These are phyloP conservation scores for Polysphondylium violaceum DNA, from an alignment of 78 protist genomes.

Conservation along the genomic window DNA sequence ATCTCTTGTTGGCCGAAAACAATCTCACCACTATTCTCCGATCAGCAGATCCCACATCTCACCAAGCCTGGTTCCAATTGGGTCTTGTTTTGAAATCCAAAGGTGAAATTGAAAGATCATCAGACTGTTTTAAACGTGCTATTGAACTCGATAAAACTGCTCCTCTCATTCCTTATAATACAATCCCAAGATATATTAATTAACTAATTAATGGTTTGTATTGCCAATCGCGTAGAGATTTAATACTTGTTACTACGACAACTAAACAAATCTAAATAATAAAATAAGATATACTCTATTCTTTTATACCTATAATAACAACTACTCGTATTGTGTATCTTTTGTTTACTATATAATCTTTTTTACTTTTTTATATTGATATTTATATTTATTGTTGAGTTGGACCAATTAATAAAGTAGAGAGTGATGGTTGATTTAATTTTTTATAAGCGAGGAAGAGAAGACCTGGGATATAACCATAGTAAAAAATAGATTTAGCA, in stretches of 20 bases:
- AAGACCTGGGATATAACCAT: constrained; percentile 5
- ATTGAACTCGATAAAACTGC: constrained; percentile 65
- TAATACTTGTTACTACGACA: no score
- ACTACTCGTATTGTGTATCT: no score
- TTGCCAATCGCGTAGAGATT: no score
- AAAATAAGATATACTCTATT: not conserved
- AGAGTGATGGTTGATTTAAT: no score
- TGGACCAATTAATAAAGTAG: no score
- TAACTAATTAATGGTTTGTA: no score
- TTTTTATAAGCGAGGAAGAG: no score
- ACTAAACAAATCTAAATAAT: no score
- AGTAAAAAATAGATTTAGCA: not conserved
- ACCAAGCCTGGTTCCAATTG: constrained; percentile 71
- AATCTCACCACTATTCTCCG: constrained; percentile 57
- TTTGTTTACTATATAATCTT: not conserved
- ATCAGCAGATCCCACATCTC: constrained; percentile 69
- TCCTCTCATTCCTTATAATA: constrained; percentile 60
- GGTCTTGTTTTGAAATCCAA: constrained; percentile 63
- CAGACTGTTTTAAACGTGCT: constrained; percentile 72
- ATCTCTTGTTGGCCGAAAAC: constrained; percentile 57
- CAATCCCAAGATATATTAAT: constrained; percentile 49
- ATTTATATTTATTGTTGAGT: not conserved
- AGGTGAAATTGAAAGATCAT: constrained; percentile 72
- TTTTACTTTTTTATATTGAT: not conserved
- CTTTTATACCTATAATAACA: not conserved